Conservation (phyloP, 2,329 filamentous ascomycete genomes). For the Trichoderma sp. region DNA sequence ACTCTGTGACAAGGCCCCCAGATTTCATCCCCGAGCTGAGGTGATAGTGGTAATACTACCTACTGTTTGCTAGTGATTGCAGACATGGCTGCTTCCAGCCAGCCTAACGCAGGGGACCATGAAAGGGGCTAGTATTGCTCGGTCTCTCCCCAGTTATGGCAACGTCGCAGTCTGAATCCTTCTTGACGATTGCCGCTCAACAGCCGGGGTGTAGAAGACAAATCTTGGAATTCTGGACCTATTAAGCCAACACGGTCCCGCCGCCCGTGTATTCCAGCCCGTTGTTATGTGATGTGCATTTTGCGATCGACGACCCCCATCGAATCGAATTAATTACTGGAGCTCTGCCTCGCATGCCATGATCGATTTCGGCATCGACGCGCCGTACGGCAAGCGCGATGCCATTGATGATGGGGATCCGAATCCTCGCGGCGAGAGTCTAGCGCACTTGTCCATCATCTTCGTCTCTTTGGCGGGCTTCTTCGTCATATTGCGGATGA, state of each 20-base stretch:
- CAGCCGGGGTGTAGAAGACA: background rate
- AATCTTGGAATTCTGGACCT: background rate
- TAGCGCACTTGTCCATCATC: background rate
- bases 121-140: background rate
- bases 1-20: background rate
- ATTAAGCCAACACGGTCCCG: background rate
- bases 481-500: background rate
- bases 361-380: background rate
- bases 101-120: background rate
- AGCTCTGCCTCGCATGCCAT: constrained; percentile 2
- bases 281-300: background rate
- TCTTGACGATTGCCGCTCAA: background rate
- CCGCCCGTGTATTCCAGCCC: background rate
- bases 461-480: background rate
- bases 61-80: background rate
- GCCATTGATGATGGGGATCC: constrained; percentile 4
- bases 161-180: background rate
- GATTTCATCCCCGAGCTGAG: background rate
- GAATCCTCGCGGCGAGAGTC: constrained; percentile 1
- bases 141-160: background rate
- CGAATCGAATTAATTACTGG: background rate
- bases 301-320: background rate
- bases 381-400: background rate
- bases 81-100: background rate
- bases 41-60: background rate